A percentile compares a stretch with the other conserved stretches of the same genome.
phyloP scores from a whole-genome alignment of 257 asterid genomes.

The Scutellaria baicalensis region DNA sequence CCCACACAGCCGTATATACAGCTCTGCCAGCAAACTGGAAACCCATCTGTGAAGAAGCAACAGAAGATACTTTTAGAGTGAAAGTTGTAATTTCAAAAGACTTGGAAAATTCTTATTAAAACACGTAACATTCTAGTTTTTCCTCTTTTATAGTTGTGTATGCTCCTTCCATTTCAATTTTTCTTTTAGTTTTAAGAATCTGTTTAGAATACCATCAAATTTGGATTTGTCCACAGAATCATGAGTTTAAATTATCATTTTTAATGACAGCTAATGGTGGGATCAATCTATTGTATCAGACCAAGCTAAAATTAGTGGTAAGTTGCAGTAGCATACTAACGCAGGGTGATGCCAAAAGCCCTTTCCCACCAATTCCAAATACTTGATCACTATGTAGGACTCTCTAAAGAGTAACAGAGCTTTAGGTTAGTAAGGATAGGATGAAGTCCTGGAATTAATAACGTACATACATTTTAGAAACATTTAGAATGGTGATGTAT shows the following conservation, averaged over 20 bases:
- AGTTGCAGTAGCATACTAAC: neutral
- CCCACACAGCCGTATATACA: slow-evolving; percentile 90
- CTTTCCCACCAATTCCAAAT: neutral
- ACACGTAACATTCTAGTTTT: neutral
- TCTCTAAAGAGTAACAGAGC: neutral
- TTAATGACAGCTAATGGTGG: neutral
- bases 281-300: neutral
- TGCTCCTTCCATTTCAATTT: neutral
- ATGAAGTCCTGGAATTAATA: neutral
- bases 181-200: neutral
- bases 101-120: neutral
- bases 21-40: slow-evolving; percentile 96
- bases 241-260: neutral
- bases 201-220: neutral
- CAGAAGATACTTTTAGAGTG: neutral
- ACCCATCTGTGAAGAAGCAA: slow-evolving; percentile 70
- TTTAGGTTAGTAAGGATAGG: neutral
- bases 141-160: neutral
- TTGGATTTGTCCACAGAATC: neutral
- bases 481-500: neutral
- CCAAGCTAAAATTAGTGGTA: neutral
- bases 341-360: neutral
- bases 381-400: neutral
- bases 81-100: slow-evolving; percentile 1
- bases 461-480: neutral